These are phyloP conservation scores for Ramularia endophylla DNA, from an alignment of 2,329 filamentous ascomycete genomes.

Conservation along the genomic window DNA sequence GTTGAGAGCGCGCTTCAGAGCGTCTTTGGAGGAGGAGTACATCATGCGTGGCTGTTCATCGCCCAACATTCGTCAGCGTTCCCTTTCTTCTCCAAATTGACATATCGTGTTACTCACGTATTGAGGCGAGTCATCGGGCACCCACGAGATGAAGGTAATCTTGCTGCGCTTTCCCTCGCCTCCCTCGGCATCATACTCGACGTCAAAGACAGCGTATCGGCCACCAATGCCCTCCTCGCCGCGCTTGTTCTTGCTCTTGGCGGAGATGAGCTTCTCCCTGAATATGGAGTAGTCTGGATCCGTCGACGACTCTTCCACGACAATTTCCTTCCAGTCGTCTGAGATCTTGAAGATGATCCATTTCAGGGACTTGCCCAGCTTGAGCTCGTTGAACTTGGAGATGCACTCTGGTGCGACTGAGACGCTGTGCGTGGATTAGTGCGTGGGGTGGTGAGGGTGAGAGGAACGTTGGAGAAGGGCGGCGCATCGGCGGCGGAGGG, in stretches of 20 bases:
- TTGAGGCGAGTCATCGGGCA: constrained; percentile 72
- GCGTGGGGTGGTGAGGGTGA: too few species aligned
- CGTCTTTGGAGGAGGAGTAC: constrained; percentile 79
- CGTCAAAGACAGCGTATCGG: constrained; percentile 80
- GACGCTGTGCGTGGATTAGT: too few species aligned
- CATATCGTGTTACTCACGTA: constrained; percentile 71
- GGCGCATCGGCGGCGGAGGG: too few species aligned
- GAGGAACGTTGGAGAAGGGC: too few species aligned
- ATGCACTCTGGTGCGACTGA: constrained; percentile 67
- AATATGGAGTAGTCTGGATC: constrained; percentile 65
- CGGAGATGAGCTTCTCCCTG: constrained; percentile 68
- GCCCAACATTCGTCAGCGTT: not conserved
- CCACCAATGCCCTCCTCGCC: constrained; percentile 56
- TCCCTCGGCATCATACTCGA: constrained; percentile 66
- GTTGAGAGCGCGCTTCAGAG: constrained; percentile 71
- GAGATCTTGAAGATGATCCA: constrained; percentile 86
- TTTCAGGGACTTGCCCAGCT: constrained; percentile 71
- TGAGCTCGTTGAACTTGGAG: constrained; percentile 68
- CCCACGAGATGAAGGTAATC: constrained; percentile 74
- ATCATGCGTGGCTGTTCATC: constrained; percentile 70
- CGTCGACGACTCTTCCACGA: constrained; percentile 66
- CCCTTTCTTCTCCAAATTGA: constrained; percentile 38
- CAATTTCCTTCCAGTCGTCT: constrained; percentile 75
- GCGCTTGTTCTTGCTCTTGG: constrained; percentile 64
- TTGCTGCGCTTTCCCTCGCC: constrained; percentile 72